Evolutionary conservation across 192 early-diverging fungal species (phyloP).

Genomic region (Backusella westeae): DNA sequence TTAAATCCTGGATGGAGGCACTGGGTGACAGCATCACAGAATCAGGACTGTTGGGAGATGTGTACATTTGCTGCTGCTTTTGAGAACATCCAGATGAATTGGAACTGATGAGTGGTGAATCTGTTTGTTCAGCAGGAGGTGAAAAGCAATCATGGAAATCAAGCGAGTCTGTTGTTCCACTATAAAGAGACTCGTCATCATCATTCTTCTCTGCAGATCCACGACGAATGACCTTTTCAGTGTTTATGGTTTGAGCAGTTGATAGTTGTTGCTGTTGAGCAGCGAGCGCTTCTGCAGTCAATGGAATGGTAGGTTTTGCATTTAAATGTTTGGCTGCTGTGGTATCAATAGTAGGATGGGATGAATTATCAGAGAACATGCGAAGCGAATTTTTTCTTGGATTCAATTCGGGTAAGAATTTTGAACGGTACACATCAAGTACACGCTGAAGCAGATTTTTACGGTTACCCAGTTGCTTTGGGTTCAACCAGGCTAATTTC

Average conservation of each 20-base stretch:
- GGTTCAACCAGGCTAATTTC: conserved; percentile 47
- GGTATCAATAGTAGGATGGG: background rate
- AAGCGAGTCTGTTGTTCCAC: conserved; percentile 20
- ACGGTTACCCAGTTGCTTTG: conserved; percentile 27
- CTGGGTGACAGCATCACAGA: background rate
- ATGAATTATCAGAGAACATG: conserved; percentile 2
- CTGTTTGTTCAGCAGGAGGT: background rate
- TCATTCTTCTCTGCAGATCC: background rate
- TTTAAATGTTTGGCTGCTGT: background rate
- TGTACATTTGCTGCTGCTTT: background rate
- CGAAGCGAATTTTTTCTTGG: conserved; percentile 18
- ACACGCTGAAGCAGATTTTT: conserved; percentile 32
- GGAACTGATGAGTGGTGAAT: background rate
- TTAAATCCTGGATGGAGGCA: background rate
- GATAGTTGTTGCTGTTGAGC: conserved; percentile 19
- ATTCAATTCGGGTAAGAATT: conserved; percentile 22
- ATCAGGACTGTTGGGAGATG: conserved; percentile 2
- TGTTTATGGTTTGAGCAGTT: background rate
- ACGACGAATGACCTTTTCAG: background rate
- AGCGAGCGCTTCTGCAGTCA: conserved; percentile 28
- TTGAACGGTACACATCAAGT: conserved; percentile 32
- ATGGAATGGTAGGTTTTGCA: background rate
- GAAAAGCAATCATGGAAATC: conserved; percentile 30
- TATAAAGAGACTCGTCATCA: conserved; percentile 13
- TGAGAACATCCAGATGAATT: background rate